Evolutionary conservation across 768 basidiomycete species (phyloP).

Genomic region (Leccinum sublutescens): DNA sequence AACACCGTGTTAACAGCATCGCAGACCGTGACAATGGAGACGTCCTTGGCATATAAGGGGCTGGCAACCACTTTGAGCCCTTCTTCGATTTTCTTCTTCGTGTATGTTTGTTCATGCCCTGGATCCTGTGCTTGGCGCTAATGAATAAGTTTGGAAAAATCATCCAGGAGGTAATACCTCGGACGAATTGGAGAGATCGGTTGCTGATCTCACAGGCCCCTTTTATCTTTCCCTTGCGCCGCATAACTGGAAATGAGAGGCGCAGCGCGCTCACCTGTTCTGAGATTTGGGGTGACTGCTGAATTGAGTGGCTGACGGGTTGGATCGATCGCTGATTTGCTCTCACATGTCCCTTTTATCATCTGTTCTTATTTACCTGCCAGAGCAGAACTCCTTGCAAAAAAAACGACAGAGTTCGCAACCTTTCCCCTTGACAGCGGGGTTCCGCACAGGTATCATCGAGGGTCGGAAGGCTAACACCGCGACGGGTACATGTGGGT

Average conservation of each 20-base stretch:
- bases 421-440: too few species aligned
- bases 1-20: conserved; percentile 8
- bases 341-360: too few species aligned
- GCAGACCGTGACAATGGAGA: conserved; percentile 7
- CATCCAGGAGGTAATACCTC: neutral
- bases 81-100: conserved; percentile 2
- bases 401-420: too few species aligned
- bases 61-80: conserved; percentile 3
- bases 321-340: too few species aligned
- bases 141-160: conserved; percentile 1
- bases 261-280: neutral
- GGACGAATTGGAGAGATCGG: neutral
- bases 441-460: too few species aligned
- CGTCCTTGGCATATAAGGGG: conserved; percentile 1
- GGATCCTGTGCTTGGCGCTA: neutral
- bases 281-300: neutral
- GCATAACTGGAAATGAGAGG: neutral
- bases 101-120: conserved; percentile 2
- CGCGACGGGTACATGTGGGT: too few species aligned
- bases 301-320: too few species aligned
- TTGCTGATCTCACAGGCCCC: neutral
- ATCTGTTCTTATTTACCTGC: too few species aligned
- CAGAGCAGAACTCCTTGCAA: too few species aligned
- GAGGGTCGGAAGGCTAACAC: too few species aligned
- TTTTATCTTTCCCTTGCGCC: neutral